phyloP scores from a whole-genome alignment of 1,284 basidiomycete genomes.

The Pterula multifida region DNA sequence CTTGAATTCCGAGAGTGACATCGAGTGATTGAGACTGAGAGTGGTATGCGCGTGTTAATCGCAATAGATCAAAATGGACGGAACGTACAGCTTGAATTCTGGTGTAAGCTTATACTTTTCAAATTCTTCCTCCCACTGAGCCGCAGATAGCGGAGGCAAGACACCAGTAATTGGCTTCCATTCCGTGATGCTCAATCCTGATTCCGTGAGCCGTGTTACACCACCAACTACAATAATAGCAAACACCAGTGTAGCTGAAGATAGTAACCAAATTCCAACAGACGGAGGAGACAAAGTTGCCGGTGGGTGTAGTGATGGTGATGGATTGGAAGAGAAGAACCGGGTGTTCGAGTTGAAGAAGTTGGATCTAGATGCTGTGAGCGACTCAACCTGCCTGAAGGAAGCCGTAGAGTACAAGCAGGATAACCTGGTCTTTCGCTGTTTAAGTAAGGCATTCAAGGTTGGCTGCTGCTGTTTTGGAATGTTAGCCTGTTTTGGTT shows the following conservation, averaged over 20 bases:
- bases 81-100: constrained; percentile 86
- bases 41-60: not conserved
- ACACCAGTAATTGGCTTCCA: constrained; percentile 93
- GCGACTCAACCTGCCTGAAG: not conserved
- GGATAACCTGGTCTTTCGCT: not conserved
- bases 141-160: constrained; percentile 67
- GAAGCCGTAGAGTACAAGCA: not conserved
- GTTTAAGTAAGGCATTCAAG: not conserved
- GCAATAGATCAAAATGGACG: not conserved
- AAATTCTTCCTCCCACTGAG: constrained; percentile 86
- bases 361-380: not conserved
- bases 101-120: constrained; percentile 93
- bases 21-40: constrained; percentile 78
- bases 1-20: constrained; percentile 88
- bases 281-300: constrained; percentile 61
- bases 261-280: constrained; percentile 76
- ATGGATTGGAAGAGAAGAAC: constrained; percentile 7
- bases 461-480: not conserved
- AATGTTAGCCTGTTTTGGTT: not conserved
- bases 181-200: constrained; percentile 95
- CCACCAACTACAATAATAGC: constrained; percentile 93
- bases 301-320: constrained; percentile 18
- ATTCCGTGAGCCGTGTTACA: constrained; percentile 94
- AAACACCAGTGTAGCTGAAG: constrained; percentile 79
- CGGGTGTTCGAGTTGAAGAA: constrained; percentile 6